Percentiles rank a stretch among this genome's conserved stretches.
These are phyloP conservation scores for Leccinum colubrinum DNA, from an alignment of 1,284 basidiomycete genomes.

Conservation along the genomic window DNA sequence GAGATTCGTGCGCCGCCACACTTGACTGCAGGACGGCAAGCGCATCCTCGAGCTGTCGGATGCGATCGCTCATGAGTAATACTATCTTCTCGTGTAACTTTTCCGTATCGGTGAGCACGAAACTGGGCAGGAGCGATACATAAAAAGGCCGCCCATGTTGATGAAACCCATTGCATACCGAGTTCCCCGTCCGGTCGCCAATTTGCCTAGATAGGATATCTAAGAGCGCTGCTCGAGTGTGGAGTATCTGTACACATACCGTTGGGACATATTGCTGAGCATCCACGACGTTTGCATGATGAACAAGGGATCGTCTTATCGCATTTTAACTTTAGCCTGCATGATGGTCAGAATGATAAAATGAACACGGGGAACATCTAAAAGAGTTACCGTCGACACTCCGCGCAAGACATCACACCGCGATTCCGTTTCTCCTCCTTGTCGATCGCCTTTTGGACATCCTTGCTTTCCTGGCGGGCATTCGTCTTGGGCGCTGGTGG, in stretches of 20 bases:
- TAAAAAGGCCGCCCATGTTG: neutral
- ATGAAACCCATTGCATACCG: conserved; percentile 40
- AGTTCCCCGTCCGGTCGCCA: conserved; percentile 73
- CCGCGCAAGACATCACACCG: conserved; percentile 69
- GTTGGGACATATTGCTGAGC: conserved; percentile 74
- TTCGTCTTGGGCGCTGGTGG: conserved; percentile 30
- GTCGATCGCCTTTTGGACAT: conserved; percentile 37
- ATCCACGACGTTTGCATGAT: conserved; percentile 71
- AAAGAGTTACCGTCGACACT: conserved; percentile 57
- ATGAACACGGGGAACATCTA: neutral
- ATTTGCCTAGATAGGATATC: conserved; percentile 36
- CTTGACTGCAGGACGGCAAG: conserved; percentile 58
- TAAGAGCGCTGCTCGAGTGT: neutral
- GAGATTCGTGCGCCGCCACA: conserved; percentile 45
- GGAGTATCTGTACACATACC: conserved; percentile 35
- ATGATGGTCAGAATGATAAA: neutral
- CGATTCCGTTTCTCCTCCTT: conserved; percentile 61
- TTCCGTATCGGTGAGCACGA: conserved; percentile 77
- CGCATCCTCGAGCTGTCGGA: conserved; percentile 73
- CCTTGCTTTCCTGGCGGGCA: conserved; percentile 29
- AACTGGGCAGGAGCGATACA: conserved; percentile 38
- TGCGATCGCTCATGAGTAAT: conserved; percentile 71
- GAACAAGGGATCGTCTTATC: conserved; percentile 75
- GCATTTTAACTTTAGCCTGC: conserved; percentile 72
- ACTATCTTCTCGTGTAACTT: conserved; percentile 72